A percentile compares a stretch with the other conserved stretches of the same genome.
Evolutionary conservation across 306 rosid species (phyloP).

Genomic region (Lithocarpus polystachyus): DNA sequence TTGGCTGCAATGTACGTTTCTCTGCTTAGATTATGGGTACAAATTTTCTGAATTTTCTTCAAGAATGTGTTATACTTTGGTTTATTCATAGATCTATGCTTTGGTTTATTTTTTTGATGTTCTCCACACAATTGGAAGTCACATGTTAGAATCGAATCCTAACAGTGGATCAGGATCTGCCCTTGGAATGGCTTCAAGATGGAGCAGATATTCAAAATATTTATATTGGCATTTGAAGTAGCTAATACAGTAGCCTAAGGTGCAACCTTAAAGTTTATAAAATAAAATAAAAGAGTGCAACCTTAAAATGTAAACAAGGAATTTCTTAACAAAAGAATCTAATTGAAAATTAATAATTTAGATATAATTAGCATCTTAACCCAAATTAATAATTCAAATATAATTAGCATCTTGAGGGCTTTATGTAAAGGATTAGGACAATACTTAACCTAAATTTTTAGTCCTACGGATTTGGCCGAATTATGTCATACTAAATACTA

Average conservation of each 20-base stretch:
- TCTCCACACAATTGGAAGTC: background rate
- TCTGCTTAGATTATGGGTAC: background rate
- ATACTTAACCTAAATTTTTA: too few species aligned
- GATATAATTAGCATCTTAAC: too few species aligned
- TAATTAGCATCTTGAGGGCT: too few species aligned
- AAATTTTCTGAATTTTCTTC: background rate
- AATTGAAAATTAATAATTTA: too few species aligned
- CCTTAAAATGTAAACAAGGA: background rate
- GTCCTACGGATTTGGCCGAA: too few species aligned
- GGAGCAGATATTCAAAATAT: slow-evolving; percentile 36
- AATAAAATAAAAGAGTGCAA: slow-evolving; percentile 13
- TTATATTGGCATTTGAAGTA: slow-evolving; percentile 89
- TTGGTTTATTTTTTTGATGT: slow-evolving; percentile 17
- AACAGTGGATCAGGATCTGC: too few species aligned
- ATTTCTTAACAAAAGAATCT: too few species aligned
- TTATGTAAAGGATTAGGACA: too few species aligned
- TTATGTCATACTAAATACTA: too few species aligned
- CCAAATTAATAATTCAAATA: too few species aligned
- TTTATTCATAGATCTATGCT: background rate
- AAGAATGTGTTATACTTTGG: background rate
- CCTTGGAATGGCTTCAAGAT: slow-evolving; percentile 43
- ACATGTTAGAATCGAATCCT: too few species aligned
- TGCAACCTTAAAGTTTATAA: slow-evolving; percentile 24
- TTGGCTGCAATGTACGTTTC: background rate
- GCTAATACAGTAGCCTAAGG: slow-evolving; percentile 86